Conservation (phyloP, 2,329 filamentous ascomycete species). For the Fusarium liriodendri region DNA sequence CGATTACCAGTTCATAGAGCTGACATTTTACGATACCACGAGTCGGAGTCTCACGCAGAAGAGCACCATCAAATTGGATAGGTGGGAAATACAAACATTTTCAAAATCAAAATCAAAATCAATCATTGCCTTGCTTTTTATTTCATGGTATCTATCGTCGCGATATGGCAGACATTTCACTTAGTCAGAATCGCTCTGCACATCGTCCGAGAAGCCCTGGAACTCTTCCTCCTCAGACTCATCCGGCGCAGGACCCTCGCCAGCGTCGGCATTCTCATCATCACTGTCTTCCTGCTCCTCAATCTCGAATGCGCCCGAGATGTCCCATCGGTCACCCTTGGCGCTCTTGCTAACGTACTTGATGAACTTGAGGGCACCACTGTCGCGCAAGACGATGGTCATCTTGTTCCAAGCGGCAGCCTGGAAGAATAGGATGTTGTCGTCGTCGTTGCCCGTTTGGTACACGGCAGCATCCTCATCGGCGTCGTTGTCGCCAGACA, state of each 20-base stretch:
- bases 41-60: background rate
- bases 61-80: slow-evolving; percentile 8
- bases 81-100: background rate
- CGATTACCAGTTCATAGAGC: slow-evolving; percentile 7
- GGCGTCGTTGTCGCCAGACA: slow-evolving; percentile 84
- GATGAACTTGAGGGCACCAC: slow-evolving; percentile 88
- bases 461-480: slow-evolving; percentile 88
- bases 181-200: slow-evolving; percentile 53
- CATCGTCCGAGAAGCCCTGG: slow-evolving; percentile 63
- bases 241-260: slow-evolving; percentile 48
- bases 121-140: slow-evolving; percentile 25
- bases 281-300: slow-evolving; percentile 63
- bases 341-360: slow-evolving; percentile 92
- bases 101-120: slow-evolving; percentile 4
- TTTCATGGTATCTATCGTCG: slow-evolving; percentile 34
- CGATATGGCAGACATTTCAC: slow-evolving; percentile 17
- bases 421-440: slow-evolving; percentile 74
- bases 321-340: slow-evolving; percentile 91
- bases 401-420: slow-evolving; percentile 86
- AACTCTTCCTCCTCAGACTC: slow-evolving; percentile 69
- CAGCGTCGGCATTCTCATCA: slow-evolving; percentile 53
- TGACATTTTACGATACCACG: slow-evolving; percentile 28
- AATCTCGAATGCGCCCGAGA: slow-evolving; percentile 83
- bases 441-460: slow-evolving; percentile 80
- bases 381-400: slow-evolving; percentile 89